phyloP scores from a whole-genome alignment of 345 rosid genomes.

The Eucalyptus rudis region DNA sequence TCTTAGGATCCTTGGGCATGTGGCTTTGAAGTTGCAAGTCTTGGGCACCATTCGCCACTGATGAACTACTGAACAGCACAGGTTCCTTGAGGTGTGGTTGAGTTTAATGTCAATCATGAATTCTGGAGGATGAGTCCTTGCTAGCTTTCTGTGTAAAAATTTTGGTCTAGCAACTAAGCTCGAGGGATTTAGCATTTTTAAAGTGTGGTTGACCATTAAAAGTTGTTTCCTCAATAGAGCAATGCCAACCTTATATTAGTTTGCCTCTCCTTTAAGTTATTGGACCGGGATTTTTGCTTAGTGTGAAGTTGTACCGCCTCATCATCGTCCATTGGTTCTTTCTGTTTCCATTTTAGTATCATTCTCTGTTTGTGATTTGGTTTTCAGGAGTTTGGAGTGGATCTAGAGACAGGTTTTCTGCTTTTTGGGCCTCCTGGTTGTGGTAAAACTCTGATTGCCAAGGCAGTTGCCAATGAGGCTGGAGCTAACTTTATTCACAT shows the following conservation, averaged over 20 bases:
- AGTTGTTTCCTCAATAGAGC: neutral
- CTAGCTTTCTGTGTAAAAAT: neutral
- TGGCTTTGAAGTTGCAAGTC: neutral
- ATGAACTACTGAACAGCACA: neutral
- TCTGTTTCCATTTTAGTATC: neutral
- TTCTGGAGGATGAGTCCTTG: neutral
- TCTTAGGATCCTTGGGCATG: neutral
- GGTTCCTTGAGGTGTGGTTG: neutral
- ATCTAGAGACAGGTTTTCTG: constrained; percentile 80
- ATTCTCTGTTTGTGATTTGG: neutral
- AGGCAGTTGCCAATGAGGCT: constrained; percentile 94
- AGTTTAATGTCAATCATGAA: neutral
- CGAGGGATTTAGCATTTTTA: neutral
- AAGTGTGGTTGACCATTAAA: neutral
- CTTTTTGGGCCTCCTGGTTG: constrained; percentile 99
- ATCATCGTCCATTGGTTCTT: neutral
- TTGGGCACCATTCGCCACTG: neutral
- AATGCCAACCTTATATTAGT: neutral
- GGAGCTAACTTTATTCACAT: constrained; percentile 95
- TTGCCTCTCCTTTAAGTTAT: neutral
- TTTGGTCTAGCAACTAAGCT: neutral
- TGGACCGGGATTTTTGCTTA: neutral
- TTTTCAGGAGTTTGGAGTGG: constrained; percentile 65
- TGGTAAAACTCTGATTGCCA: constrained; percentile 95
- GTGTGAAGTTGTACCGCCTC: neutral